Percentiles rank a stretch among this genome's conserved stretches.
phyloP scores from a whole-genome alignment of 768 basidiomycete genomes.

The Kondoa malvinella region DNA sequence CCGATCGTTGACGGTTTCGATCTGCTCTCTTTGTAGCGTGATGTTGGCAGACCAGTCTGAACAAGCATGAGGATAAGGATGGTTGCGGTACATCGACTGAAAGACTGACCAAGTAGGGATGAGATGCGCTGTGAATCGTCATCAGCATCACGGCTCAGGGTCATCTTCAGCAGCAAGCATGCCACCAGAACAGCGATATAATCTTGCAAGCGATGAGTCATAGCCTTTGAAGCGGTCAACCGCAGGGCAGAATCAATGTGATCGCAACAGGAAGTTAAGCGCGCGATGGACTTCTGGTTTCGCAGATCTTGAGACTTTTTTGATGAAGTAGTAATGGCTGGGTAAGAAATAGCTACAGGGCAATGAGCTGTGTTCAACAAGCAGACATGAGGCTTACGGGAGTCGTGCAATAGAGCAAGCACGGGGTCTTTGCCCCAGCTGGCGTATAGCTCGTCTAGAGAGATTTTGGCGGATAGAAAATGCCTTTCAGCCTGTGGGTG shows the following conservation, averaged over 20 bases:
- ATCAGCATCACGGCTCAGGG: not conserved
- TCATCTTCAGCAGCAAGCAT: not conserved
- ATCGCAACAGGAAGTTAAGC: not conserved
- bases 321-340: not conserved
- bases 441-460: not conserved
- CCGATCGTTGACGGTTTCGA: not conserved
- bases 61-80: not conserved
- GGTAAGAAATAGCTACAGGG: not conserved
- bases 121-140: not conserved
- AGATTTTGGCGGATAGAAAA: not conserved
- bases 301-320: not conserved
- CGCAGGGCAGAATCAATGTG: not conserved
- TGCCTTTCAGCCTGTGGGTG: not conserved
- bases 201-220: not conserved
- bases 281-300: not conserved
- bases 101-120: not conserved
- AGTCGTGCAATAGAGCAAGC: not conserved
- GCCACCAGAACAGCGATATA: not conserved
- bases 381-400: not conserved
- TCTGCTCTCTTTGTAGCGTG: not conserved
- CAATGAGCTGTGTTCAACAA: not conserved
- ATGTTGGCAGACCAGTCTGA: not conserved
- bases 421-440: constrained; percentile 1
- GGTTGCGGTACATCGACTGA: not conserved
- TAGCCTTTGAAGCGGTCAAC: not conserved